These are phyloP conservation scores for Fusarium heterosporum DNA, from an alignment of 2,329 filamentous ascomycete genomes.

Conservation along the genomic window DNA sequence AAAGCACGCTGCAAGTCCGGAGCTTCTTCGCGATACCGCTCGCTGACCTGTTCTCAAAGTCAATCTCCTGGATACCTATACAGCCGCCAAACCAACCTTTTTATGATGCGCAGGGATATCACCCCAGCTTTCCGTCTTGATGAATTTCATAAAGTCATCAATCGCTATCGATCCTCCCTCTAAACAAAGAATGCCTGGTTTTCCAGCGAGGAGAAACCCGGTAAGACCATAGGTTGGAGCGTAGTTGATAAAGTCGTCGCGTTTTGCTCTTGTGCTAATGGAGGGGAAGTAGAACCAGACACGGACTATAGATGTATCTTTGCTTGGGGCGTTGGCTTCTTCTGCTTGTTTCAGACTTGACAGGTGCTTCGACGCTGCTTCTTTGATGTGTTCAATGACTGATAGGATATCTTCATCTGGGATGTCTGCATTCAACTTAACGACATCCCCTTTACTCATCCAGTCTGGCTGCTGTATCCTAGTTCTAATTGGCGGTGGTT, in stretches of 20 bases:
- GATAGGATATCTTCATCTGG: slow-evolving; percentile 59
- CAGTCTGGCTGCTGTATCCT: slow-evolving; percentile 62
- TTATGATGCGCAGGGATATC: slow-evolving; percentile 72
- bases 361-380: slow-evolving; percentile 51
- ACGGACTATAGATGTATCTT: slow-evolving; percentile 55
- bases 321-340: neutral
- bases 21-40: slow-evolving; percentile 60
- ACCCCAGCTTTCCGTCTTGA: slow-evolving; percentile 72
- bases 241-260: slow-evolving; percentile 66
- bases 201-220: slow-evolving; percentile 70
- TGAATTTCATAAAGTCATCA: slow-evolving; percentile 71
- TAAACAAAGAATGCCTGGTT: slow-evolving; percentile 66
- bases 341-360: slow-evolving; percentile 29
- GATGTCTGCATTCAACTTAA: slow-evolving; percentile 54
- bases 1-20: slow-evolving; percentile 56
- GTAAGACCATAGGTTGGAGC: slow-evolving; percentile 65
- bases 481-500: slow-evolving; percentile 57
- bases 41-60: slow-evolving; percentile 55
- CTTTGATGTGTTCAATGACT: slow-evolving; percentile 59
- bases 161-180: slow-evolving; percentile 61
- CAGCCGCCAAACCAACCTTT: slow-evolving; percentile 54
- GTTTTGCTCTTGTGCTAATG: slow-evolving; percentile 68
- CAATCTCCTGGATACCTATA: accelerated
- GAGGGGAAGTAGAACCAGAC: slow-evolving; percentile 75
- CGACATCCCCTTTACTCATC: slow-evolving; percentile 63